Evolutionary conservation across 2,329 filamentous ascomycete species (phyloP).

Genomic region (Niveomyces coronatus): DNA sequence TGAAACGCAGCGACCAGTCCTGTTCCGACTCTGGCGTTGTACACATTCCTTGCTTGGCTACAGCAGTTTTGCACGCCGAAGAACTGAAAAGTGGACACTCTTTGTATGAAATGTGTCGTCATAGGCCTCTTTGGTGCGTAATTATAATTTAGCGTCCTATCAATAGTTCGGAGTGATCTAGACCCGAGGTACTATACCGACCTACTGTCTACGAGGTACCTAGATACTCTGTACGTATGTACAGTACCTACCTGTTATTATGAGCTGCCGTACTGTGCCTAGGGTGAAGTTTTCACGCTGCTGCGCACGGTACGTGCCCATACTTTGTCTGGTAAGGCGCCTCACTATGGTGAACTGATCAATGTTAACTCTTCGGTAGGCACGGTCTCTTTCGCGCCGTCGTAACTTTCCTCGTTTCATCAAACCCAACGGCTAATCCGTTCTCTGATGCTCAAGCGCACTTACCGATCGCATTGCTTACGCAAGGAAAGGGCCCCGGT

Average conservation of each 20-base stretch:
- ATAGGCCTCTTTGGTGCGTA: constrained; percentile 5
- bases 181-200: too few relatives aligned
- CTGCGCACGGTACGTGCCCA: too few relatives aligned
- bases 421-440: not conserved
- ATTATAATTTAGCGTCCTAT: too few relatives aligned
- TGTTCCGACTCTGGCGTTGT: not conserved
- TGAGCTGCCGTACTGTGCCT: too few relatives aligned
- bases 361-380: constrained; percentile 1
- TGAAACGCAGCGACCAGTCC: not conserved
- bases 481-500: not conserved
- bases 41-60: constrained; percentile 2
- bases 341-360: too few relatives aligned
- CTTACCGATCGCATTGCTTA: not conserved
- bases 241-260: too few relatives aligned
- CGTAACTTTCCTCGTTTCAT: not conserved
- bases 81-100: constrained; percentile 3
- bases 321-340: too few relatives aligned
- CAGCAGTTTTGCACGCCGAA: not conserved
- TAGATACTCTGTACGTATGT: too few relatives aligned
- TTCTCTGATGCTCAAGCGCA: constrained; percentile 2
- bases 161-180: too few relatives aligned
- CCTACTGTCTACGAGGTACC: too few relatives aligned
- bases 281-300: too few relatives aligned
- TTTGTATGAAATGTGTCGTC: too few relatives aligned
- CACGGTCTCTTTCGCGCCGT: not conserved